These are phyloP conservation scores for Lipomyces spencermartinsiae DNA, from an alignment of 805 yeast genomes.

Conservation along the genomic window DNA sequence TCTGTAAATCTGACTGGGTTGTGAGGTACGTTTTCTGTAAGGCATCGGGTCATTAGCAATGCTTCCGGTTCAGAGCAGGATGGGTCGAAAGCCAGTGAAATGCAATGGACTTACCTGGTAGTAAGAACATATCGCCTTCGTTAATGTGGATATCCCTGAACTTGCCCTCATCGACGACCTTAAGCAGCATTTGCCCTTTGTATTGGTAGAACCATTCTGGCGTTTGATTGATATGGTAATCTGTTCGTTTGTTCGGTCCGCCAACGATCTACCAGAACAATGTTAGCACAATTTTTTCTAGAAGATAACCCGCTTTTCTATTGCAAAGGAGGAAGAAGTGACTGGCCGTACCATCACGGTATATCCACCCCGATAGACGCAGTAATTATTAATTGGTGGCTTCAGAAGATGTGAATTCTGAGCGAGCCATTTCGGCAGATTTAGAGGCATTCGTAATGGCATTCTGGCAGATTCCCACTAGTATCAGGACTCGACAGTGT, in stretches of 20 bases:
- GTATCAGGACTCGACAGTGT: not conserved
- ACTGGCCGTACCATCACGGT: constrained; percentile 73
- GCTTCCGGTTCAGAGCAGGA: too few species aligned
- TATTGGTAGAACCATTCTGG: constrained; percentile 93
- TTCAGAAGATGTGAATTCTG: constrained; percentile 77
- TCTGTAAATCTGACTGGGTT: constrained; percentile 85
- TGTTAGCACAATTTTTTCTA: not conserved
- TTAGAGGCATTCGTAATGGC: constrained; percentile 58
- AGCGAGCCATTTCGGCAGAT: constrained; percentile 78
- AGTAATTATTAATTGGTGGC: constrained; percentile 92
- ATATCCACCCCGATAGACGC: constrained; percentile 89
- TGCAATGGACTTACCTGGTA: constrained; percentile 55
- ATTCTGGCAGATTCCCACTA: constrained; percentile 4
- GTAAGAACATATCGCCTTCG: constrained; percentile 87
- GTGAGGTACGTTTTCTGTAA: constrained; percentile 74
- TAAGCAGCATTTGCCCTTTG: constrained; percentile 82
- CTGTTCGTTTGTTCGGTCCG: constrained; percentile 93
- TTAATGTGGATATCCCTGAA: constrained; percentile 75
- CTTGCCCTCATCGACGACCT: constrained; percentile 79
- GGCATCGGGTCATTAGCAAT: not conserved
- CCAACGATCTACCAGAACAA: constrained; percentile 66
- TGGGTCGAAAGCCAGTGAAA: not conserved
- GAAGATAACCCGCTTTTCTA: not conserved
- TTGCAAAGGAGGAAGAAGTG: not conserved
- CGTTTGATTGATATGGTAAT: constrained; percentile 90